phyloP scores from a whole-genome alignment of 768 basidiomycete genomes.

The Daedaleopsis sinensis region DNA sequence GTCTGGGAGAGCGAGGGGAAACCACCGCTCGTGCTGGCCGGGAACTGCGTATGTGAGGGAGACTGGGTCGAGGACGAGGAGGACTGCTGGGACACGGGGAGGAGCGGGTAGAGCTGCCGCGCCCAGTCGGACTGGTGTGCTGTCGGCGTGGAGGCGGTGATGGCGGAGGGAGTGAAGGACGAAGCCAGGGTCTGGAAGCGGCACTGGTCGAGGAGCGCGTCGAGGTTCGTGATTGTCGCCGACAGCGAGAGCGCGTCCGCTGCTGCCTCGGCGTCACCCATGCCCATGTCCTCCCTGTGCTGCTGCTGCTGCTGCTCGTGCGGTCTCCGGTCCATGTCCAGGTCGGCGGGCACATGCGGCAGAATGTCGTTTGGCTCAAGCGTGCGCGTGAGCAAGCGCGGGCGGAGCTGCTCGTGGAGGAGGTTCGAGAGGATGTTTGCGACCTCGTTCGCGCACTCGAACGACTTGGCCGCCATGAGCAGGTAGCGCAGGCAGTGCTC shows the following conservation, averaged over 20 bases:
- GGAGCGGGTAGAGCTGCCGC: neutral
- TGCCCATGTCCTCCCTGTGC: neutral
- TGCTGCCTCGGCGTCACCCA: neutral
- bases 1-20: slow-evolving; percentile 3
- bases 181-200: neutral
- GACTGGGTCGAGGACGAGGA: slow-evolving; percentile 8
- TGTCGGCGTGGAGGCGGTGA: too few species aligned
- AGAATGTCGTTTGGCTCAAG: slow-evolving; percentile 18
- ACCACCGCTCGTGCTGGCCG: neutral
- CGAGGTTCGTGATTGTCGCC: slow-evolving; percentile 19
- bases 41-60: slow-evolving; percentile 2
- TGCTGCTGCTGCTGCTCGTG: neutral
- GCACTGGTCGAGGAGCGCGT: slow-evolving; percentile 21
- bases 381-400: slow-evolving; percentile 19
- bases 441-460: slow-evolving; percentile 48
- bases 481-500: slow-evolving; percentile 53
- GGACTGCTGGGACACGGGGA: neutral
- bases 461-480: slow-evolving; percentile 54
- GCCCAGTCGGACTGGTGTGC: neutral
- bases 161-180: slow-evolving; percentile 2
- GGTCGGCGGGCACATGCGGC: slow-evolving; percentile 1
- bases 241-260: slow-evolving; percentile 13
- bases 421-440: slow-evolving; percentile 27
- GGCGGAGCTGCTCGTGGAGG: slow-evolving; percentile 21
- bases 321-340: neutral